Evolutionary conservation across 208 protist genomes (phyloP), one percentile per base, ranked within the genome.

Genomic region (Trypanosoma avium): DNA sequence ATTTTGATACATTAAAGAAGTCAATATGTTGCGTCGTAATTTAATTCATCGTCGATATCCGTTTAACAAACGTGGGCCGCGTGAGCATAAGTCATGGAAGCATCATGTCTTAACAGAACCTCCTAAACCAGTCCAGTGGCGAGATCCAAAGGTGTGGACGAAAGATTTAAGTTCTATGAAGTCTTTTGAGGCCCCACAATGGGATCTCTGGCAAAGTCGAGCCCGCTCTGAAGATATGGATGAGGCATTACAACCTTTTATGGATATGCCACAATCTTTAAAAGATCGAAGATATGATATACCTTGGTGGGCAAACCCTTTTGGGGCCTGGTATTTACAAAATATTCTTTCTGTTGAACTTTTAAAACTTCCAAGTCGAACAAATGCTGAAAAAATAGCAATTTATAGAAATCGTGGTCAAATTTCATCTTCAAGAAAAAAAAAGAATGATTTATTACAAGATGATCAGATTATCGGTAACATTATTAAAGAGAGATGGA

Each of bases 251-350:
- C 92, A 97, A 67, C 92, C 92, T 9, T 95, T 97, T 62, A 97
- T 97, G 92, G 92, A 97, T 61, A 97, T 97, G 92, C 92, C 92
- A 27, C 83, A 93, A 73, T 97, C 92, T 6, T 73, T 97, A 21
- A 95, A 97, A 64, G 83, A 95, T 61, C 84, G 92, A 47, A 82
- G 88, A 46, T 97, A 94, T 64, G 92, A 97, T 62, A 86, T 97
- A 27, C 92, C 92, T 27, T 97, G 92, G 92, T 97, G 92, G 89
- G 92, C 92, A 48, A 97, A 97, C 73, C 92, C 92, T 29, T 97
- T 97, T 63, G 92, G 92, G 36, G 89, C 89, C 24, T 97, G 92
- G 89, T 97, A 97, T 60, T 71, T 97, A 54, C 88, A 97, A 69
- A 97, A 97, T 64, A 79, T 97, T 38, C 82, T 97, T 29, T 90